Evolutionary conservation across 441 rosid species (phyloP).

Genomic region (Aleurites moluccanus): DNA sequence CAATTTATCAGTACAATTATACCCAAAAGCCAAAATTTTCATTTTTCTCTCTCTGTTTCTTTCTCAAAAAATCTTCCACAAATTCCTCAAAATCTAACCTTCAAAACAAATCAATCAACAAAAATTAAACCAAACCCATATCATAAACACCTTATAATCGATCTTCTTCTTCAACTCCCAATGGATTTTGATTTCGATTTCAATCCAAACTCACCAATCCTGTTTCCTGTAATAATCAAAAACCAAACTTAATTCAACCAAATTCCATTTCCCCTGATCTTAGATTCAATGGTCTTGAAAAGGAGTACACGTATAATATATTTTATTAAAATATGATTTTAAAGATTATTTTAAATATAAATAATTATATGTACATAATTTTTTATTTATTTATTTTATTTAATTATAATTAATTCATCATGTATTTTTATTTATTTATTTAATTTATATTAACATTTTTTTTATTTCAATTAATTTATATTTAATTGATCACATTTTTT

Average conservation of each 20-base stretch:
- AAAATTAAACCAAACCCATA: background rate
- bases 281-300: background rate
- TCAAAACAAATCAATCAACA: background rate
- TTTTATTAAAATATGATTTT: no score
- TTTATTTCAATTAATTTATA: no score
- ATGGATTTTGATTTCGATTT: constrained; percentile 16
- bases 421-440: no score
- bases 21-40: background rate
- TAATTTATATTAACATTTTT: no score
- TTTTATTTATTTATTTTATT: no score
- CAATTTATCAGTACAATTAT: background rate
- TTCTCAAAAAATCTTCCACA: background rate
- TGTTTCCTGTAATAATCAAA: background rate
- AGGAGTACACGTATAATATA: no score
- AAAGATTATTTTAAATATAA: no score
- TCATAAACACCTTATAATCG: background rate
- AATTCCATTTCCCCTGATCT: constrained; percentile 12
- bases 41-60: background rate
- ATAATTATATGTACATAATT: no score
- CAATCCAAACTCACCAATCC: constrained; percentile 25
- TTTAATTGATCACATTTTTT: no score
- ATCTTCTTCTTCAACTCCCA: constrained; percentile 6
- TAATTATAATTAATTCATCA: no score
- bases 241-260: background rate
- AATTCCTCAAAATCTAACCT: background rate